A percentile compares a stretch with the other conserved stretches of the same genome.
Conservation (phyloP, 2,329 filamentous ascomycete species). For the Meredithiella fracta region DNA sequence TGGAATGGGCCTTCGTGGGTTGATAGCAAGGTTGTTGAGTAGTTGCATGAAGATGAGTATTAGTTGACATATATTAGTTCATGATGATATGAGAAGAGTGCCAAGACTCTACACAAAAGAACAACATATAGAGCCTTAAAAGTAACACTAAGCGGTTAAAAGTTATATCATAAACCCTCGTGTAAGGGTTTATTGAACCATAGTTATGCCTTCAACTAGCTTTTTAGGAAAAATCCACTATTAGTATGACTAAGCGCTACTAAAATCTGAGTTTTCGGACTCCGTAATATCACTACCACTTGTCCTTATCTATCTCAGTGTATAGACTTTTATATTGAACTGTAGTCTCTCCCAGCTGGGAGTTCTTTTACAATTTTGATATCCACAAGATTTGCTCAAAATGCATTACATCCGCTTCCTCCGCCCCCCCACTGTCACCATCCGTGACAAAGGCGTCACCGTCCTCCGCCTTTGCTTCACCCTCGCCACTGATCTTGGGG, state of each 20-base stretch:
- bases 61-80: too few species aligned
- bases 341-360: too few species aligned
- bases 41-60: too few species aligned
- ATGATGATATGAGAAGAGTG: too few species aligned
- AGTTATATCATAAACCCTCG: neutral
- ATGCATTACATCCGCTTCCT: conserved; percentile 45
- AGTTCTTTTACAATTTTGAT: too few species aligned
- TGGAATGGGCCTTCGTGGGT: too few species aligned
- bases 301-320: neutral
- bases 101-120: too few species aligned
- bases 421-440: conserved; percentile 25
- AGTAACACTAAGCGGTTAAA: too few species aligned
- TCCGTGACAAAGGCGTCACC: conserved; percentile 15
- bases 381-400: neutral
- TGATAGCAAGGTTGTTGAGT: too few species aligned
- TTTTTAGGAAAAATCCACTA: neutral
- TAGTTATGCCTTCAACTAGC: neutral
- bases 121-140: too few species aligned
- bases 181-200: neutral
- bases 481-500: conserved; percentile 41
- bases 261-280: conserved; percentile 5
- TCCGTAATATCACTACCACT: neutral
- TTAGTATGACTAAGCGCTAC: conserved; percentile 12
- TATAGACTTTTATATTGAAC: too few species aligned
- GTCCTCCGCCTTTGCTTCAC: conserved; percentile 32